Conservation (phyloP, 345 rosid genomes). For the Anacardium occidentale region DNA sequence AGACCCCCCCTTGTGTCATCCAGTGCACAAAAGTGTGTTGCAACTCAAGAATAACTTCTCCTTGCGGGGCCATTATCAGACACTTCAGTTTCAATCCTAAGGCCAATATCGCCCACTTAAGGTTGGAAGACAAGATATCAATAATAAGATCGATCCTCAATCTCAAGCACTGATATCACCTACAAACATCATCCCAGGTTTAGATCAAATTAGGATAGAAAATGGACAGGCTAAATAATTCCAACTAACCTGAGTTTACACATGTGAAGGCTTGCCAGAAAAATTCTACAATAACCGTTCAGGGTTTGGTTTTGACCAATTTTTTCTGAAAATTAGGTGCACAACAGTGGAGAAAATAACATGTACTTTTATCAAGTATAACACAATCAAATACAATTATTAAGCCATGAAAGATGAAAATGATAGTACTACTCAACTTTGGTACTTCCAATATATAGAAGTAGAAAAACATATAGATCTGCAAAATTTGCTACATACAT, state of each 20-base stretch:
- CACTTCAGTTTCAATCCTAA: background rate
- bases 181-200: background rate
- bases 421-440: background rate
- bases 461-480: background rate
- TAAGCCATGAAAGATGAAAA: background rate
- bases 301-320: background rate
- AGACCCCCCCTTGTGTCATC: no score
- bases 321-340: background rate
- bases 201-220: background rate
- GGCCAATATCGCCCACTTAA: background rate
- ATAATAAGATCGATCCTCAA: background rate
- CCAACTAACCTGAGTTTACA: background rate
- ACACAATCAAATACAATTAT: background rate
- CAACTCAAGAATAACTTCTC: background rate
- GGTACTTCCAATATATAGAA: background rate
- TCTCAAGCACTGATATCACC: conserved; percentile 1
- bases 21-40: background rate
- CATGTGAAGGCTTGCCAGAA: background rate
- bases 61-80: background rate
- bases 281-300: background rate
- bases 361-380: background rate
- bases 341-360: background rate
- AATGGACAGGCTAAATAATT: background rate
- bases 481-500: background rate
- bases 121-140: background rate